Base-by-base conservation (phyloP, 768 basidiomycete genomes). In the Mycena pura region DNA sequence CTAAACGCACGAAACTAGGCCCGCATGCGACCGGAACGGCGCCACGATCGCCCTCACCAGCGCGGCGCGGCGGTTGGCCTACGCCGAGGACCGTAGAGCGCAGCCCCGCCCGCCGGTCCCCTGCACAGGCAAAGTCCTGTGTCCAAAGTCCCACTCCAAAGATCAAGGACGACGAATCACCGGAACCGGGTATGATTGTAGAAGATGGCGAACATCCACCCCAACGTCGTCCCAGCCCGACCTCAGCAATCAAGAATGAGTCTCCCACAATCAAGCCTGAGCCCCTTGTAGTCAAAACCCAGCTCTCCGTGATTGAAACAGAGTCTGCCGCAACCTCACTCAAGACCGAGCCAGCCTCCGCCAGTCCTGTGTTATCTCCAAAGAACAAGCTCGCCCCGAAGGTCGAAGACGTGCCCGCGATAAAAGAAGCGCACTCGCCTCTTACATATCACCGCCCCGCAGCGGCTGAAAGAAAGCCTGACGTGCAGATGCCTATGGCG, bases 1-100 rank as follows among this genome's bases (percentile, higher is more conserved):
- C 54, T 6, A 62, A 62, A 51, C 64, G 64, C 34, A 25, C 59
- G 36, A 65, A 55, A 44, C 52, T 64, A 17, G 63, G 63, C 6
- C 44, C 43, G 39, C 63, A 64, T 49, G 41, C 63, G 7, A 41
- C 59, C 13, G 32, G 17, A 21, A 38, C 25, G 13, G 19, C 25
- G 5, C 43, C 56, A 6, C 57, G 52, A 7, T 50, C 60, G 6
- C 54, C 60, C 1, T 47, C 62, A 5, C 55, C 54, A 4, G 3
- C 54, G 22, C 44, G 44, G 19, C 56, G 50, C 24, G 17, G 49
- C 14, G 27, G 54, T 1, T 49, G 24, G 3, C 54, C 61, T 0
- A 48, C 47, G 9, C 29, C 50, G 2, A 55, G 49, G 2, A 44
- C 57, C 9, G 15, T 47, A 31, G 50, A 41, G n/a, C 51, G 21